Base-by-base conservation (phyloP, 1,139 yeast species). In the Protomyces gravidus region DNA sequence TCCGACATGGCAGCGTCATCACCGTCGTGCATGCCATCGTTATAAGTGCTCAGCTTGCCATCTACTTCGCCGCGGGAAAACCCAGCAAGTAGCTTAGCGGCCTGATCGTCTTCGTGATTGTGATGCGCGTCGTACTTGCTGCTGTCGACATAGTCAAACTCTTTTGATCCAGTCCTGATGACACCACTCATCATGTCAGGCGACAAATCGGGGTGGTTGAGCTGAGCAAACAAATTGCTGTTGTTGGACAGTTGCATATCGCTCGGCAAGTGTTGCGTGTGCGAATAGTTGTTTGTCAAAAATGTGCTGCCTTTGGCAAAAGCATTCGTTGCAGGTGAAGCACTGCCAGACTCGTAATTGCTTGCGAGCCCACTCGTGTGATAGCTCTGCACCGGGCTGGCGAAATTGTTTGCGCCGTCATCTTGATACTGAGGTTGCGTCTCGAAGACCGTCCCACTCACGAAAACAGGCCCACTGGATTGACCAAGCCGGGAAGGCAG, bases 1-100 rank as follows among this genome's bases (percentile, higher is more conserved):
- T 36, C 42, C 19, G 19, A 15, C 42, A 36, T 36, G 42, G 42
- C 42, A n/a, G n/a, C n/a, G 17, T 36, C 42, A 36, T 36, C 42
- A 23, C 42, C 42, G 9, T 36, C 42, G 42, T 36, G 42, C 42
- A 36, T 36, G 11, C 42, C 42, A 15, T 36, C 42, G 17, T n/a
- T 9, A n/a, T 36, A 17, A n/a, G 21, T 23, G 9, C 42, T 23
- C 42, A 36, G 9, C 42, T 36, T 36, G 42, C 42, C 42, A n/a
- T 36, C 42, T 7, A 36, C 42, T 17, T 36, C 42, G 21, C 42
- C 42, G 42, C 42, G 42, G 5, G 42, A 36, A 17, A 36, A 36
- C 23, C 42, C 42, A 36, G 42, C 42, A 19, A 36, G 42, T n/a
- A 36, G 21, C 42, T 36, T 23, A 9, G 42, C 42, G 7, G 42